These are phyloP conservation scores for Dissophora globulifera DNA, from an alignment of 192 early-diverging fungal genomes.

Conservation along the genomic window DNA sequence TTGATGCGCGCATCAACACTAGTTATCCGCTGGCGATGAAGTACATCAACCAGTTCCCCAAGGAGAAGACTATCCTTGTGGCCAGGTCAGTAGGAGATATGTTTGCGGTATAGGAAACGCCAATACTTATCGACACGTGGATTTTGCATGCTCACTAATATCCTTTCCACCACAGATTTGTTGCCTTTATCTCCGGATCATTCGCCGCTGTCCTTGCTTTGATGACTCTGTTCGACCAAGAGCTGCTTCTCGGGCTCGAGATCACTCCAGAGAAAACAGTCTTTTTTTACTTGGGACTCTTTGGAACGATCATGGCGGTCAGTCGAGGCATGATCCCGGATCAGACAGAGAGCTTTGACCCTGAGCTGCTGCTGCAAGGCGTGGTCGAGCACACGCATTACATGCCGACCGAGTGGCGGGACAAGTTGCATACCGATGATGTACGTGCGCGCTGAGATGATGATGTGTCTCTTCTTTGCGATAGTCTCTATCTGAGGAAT, in stretches of 20 bases:
- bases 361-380: conserved; percentile 75
- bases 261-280: conserved; percentile 88
- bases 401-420: conserved; percentile 86
- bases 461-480: no score
- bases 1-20: conserved; percentile 77
- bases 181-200: conserved; percentile 89
- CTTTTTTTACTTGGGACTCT: conserved; percentile 94
- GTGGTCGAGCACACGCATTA: conserved; percentile 93
- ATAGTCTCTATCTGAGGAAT: not conserved
- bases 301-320: conserved; percentile 84
- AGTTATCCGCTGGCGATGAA: conserved; percentile 79
- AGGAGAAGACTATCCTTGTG: conserved; percentile 79
- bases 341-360: conserved; percentile 85
- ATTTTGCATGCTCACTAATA: no score
- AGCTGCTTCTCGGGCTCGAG: conserved; percentile 90
- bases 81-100: conserved; percentile 63
- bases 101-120: no score
- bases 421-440: conserved; percentile 82
- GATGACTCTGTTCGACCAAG: conserved; percentile 86
- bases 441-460: no score
- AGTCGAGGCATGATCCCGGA: conserved; percentile 85
- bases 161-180: no score
- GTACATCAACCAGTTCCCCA: conserved; percentile 93
- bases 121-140: no score
- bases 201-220: conserved; percentile 88